Conservation (phyloP, 441 rosid species). For the Erysimum cheiri region DNA sequence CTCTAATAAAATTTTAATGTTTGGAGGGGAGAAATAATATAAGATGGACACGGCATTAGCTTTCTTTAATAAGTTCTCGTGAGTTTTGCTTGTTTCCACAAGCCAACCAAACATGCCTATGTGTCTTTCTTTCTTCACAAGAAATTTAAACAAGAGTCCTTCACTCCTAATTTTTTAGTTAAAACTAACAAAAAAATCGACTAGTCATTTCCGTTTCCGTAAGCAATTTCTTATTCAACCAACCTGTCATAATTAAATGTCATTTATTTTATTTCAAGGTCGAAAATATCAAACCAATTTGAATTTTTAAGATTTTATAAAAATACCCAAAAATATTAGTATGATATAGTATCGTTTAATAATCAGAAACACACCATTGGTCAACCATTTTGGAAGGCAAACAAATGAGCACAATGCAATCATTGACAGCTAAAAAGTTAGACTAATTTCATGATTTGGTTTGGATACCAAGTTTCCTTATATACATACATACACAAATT, state of each 20-base stretch:
- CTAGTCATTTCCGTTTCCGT: neutral
- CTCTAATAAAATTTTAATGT: neutral
- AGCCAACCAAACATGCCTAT: neutral
- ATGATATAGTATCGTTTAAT: no score
- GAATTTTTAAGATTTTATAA: neutral
- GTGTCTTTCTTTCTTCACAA: slow-evolving; percentile 28
- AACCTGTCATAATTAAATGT: neutral
- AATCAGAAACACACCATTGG: slow-evolving; percentile 3
- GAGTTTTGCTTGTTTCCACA: slow-evolving; percentile 1
- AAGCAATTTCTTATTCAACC: slow-evolving; percentile 8
- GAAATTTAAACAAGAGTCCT: neutral
- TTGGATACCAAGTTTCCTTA: slow-evolving; percentile 6
- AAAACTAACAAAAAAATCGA: neutral
- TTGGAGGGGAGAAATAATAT: neutral
- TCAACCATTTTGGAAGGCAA: slow-evolving; percentile 11
- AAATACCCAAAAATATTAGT: no score
- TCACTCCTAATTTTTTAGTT: neutral
- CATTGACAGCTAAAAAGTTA: slow-evolving; percentile 13
- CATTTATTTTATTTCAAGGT: neutral
- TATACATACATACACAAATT: neutral
- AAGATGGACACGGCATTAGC: slow-evolving; percentile 7
- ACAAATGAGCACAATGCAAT: slow-evolving; percentile 3
- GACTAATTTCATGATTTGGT: neutral
- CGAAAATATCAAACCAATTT: neutral
- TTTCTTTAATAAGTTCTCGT: neutral